Evolutionary conservation across 2,329 filamentous ascomycete species (phyloP), one percentile per base, ranked within the genome.

Genomic region (Aspergillus caelatus): DNA sequence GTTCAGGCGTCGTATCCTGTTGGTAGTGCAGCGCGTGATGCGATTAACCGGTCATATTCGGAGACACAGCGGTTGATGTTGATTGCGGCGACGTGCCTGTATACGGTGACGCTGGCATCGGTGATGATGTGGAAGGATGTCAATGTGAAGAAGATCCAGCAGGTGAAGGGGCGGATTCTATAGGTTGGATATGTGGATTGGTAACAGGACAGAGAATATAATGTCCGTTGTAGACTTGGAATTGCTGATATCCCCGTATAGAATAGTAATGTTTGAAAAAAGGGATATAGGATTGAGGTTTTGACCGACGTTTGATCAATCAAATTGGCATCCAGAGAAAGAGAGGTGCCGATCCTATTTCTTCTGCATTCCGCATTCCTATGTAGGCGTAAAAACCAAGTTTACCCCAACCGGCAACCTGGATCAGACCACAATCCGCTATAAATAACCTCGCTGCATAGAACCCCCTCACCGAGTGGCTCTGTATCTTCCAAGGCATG

Each of bases 21-120:
- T 9, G 76, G 76, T 26, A 63, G 63, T 14, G 66, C 71, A 3
- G 58, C 67, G 5, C 73, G 75, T 4, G 67, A 73, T 10, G 77
- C 76, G 4, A 75, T 76, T 62, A 68, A 75, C 21, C 67, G 70
- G 46, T 75, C 77, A 2, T 80, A 74, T 70, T 72, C 74, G 10
- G 53, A 58, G 39, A 65, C 67, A 71, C 55, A 74, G 68, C 10
- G 61, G 30, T 75, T 78, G 65, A 74, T 73, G 55, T 64, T 70
- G 45, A 76, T 79, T 63, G 72, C 75, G 3, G 73, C 75, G 4
- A 76, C 74, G 9, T 68, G 67, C 4, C 59, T 78, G 30, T 61
- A 61, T 36, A 43, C 23, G 7, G 32, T 65, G 11, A 60, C 63
- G 1, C 32, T 60, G 28, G 34, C n/a, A 9, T 65, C 61, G 53